Conservation (phyloP, 192 early-diverging fungal genomes). For the Coemansia furcata region DNA sequence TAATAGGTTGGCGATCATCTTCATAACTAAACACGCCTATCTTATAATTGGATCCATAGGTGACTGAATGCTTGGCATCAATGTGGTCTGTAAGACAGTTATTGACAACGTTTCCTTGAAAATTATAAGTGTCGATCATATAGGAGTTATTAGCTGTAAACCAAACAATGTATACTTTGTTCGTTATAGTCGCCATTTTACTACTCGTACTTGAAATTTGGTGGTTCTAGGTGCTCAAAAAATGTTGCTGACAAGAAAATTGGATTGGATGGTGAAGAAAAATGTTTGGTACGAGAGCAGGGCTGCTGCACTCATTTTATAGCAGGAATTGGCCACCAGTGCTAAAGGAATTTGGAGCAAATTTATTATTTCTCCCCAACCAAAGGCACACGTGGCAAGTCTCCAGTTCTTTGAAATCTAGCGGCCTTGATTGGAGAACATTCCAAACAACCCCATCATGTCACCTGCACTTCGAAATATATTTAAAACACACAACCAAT, state of each 20-base stretch:
- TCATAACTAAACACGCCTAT: too few species aligned
- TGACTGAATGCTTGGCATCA: too few species aligned
- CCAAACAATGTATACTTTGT: not conserved
- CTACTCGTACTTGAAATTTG: not conserved
- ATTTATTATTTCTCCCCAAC: not conserved
- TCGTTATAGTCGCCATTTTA: not conserved
- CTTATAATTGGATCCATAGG: too few species aligned
- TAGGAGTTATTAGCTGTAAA: not conserved
- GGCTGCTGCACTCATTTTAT: not conserved
- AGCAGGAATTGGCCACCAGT: not conserved
- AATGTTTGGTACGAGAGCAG: not conserved
- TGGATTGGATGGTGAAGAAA: not conserved
- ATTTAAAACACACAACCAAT: too few species aligned
- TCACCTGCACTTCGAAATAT: too few species aligned
- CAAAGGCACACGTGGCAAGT: too few species aligned
- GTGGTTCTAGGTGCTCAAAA: not conserved
- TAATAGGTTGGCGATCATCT: too few species aligned
- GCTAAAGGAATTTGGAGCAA: not conserved
- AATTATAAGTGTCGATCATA: not conserved
- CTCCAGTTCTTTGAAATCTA: too few species aligned
- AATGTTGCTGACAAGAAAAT: not conserved
- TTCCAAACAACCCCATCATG: too few species aligned
- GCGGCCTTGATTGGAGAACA: too few species aligned
- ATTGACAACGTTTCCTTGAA: not conserved
- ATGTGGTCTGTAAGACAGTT: not conserved